Evolutionary conservation across 2,329 filamentous ascomycete genomes (phyloP).

Genomic region (Tolypocladium ovalisporum): DNA sequence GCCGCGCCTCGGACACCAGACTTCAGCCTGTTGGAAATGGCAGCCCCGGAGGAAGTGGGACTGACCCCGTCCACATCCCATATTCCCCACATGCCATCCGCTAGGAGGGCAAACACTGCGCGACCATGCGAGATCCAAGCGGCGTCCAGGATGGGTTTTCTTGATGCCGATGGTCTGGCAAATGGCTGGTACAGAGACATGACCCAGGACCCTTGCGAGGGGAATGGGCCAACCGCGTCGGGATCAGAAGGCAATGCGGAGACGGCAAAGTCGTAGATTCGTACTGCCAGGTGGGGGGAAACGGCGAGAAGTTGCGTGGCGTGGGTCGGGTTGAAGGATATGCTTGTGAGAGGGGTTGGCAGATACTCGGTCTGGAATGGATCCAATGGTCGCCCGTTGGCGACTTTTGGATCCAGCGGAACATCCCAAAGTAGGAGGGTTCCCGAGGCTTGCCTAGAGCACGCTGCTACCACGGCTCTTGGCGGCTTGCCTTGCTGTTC

Average conservation of each 20-base stretch:
- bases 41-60: conserved; percentile 28
- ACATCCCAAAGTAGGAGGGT: conserved; percentile 48
- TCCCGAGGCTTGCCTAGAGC: conserved; percentile 48
- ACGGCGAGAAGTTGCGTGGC: conserved; percentile 47
- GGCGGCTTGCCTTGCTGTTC: conserved; percentile 24
- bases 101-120: conserved; percentile 46
- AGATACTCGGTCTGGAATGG: conserved; percentile 53
- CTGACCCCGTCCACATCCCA: conserved; percentile 54
- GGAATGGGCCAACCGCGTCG: conserved; percentile 36
- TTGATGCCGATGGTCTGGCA: conserved; percentile 32
- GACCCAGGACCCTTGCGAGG: conserved; percentile 52
- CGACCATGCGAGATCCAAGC: conserved; percentile 51
- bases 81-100: conserved; percentile 57
- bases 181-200: conserved; percentile 51
- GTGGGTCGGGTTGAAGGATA: conserved; percentile 51
- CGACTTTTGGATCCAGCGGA: conserved; percentile 29
- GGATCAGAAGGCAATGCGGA: conserved; percentile 42
- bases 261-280: conserved; percentile 50
- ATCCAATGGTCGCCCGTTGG: conserved; percentile 19
- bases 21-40: conserved; percentile 38
- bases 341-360: conserved; percentile 38
- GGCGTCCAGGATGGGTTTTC: conserved; percentile 52
- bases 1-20: conserved; percentile 46
- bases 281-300: conserved; percentile 42
- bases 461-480: conserved; percentile 47